Percentiles rank a stretch among this genome's conserved stretches.
Evolutionary conservation across 441 rosid genomes (phyloP).

Genomic region (Isatis lusitanica): DNA sequence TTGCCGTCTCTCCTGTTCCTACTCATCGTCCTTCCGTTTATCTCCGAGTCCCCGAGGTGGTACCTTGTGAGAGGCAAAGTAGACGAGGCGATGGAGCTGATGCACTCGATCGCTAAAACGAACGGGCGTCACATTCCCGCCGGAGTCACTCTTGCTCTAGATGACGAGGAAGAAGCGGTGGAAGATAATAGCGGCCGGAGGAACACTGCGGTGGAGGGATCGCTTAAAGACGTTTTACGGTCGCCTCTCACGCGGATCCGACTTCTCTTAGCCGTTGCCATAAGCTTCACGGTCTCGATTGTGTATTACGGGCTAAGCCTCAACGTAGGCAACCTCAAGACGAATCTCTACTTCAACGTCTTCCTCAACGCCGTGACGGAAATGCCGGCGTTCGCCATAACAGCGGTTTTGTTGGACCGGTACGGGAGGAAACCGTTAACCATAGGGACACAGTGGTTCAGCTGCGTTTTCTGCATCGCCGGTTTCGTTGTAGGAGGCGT

Average conservation of each 20-base stretch:
- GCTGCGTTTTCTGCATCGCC: slow-evolving; percentile 63
- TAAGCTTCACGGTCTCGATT: slow-evolving; percentile 67
- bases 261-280: slow-evolving; percentile 51
- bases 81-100: slow-evolving; percentile 64
- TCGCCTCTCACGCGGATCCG: slow-evolving; percentile 71
- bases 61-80: slow-evolving; percentile 74
- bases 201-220: slow-evolving; percentile 41
- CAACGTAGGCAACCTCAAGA: slow-evolving; percentile 83
- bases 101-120: slow-evolving; percentile 60
- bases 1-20: slow-evolving; percentile 73
- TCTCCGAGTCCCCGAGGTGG: slow-evolving; percentile 92
- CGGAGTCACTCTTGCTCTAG: slow-evolving; percentile 61
- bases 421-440: slow-evolving; percentile 82
- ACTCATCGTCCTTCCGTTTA: slow-evolving; percentile 59
- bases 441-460: slow-evolving; percentile 78
- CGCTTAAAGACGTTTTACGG: slow-evolving; percentile 57
- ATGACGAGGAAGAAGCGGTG: slow-evolving; percentile 47
- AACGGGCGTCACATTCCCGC: slow-evolving; percentile 60
- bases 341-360: slow-evolving; percentile 77
- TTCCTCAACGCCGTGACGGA: slow-evolving; percentile 78
- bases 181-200: slow-evolving; percentile 2
- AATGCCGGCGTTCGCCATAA: slow-evolving; percentile 78
- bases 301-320: slow-evolving; percentile 91
- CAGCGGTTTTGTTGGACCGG: slow-evolving; percentile 64
- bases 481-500: slow-evolving; percentile 46